A percentile compares a stretch with the other conserved stretches of the same genome.
phyloP scores from a whole-genome alignment of 2,329 filamentous ascomycete genomes.

The Colletotrichum musicola region DNA sequence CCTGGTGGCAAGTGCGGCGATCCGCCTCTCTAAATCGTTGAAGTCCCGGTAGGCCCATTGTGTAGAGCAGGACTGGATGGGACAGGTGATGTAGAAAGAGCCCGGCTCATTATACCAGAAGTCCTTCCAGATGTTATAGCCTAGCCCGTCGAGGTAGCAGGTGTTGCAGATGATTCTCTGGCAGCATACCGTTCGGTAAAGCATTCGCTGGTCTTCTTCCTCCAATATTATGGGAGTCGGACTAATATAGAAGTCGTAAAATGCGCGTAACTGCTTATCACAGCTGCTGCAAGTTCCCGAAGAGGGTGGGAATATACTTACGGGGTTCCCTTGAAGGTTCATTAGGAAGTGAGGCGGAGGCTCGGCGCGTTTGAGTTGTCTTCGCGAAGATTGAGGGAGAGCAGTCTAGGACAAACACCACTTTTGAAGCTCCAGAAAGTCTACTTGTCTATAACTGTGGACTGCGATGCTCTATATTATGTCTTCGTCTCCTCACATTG shows the following conservation, averaged over 20 bases:
- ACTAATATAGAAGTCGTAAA: too few relatives aligned
- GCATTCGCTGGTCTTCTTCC: background rate
- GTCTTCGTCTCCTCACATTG: too few relatives aligned
- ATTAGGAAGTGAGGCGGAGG: background rate
- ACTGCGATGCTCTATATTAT: too few relatives aligned
- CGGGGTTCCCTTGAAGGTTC: background rate
- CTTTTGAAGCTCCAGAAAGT: too few relatives aligned
- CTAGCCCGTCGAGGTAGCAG: slow-evolving; percentile 29
- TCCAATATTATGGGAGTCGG: too few relatives aligned
- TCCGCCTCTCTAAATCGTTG: too few relatives aligned
- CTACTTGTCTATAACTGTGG: too few relatives aligned
- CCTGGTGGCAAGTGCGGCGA: too few relatives aligned
- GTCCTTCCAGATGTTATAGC: slow-evolving; percentile 17
- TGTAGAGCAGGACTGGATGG: background rate
- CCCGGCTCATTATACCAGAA: slow-evolving; percentile 37
- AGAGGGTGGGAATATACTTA: background rate
- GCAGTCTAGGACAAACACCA: too few relatives aligned
- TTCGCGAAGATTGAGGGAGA: background rate
- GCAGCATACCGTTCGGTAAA: slow-evolving; percentile 34
- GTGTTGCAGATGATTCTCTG: slow-evolving; percentile 33
- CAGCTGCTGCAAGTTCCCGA: background rate
- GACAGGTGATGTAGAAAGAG: slow-evolving; percentile 38
- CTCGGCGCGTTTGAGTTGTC: background rate
- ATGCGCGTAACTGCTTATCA: too few relatives aligned
- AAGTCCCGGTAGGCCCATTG: background rate